These are phyloP conservation scores for Pseudocercospora macadamiae DNA, from an alignment of 2,329 filamentous ascomycete species.

Conservation along the genomic window DNA sequence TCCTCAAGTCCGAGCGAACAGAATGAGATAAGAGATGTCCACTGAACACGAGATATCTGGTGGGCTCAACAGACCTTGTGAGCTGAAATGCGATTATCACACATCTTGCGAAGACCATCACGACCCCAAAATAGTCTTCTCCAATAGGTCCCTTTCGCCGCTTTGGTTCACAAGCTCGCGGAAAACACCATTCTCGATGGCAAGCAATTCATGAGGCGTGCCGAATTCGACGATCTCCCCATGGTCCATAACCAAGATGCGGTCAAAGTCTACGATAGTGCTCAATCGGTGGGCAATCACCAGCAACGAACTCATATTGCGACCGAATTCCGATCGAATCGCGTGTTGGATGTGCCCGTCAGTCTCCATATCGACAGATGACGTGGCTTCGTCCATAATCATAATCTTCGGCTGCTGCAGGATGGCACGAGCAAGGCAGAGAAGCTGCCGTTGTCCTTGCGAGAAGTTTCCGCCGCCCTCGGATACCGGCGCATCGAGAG, in stretches of 20 bases:
- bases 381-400: slow-evolving; percentile 73
- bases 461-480: slow-evolving; percentile 93
- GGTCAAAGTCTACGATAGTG: slow-evolving; percentile 32
- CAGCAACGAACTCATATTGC: slow-evolving; percentile 27
- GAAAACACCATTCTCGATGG: slow-evolving; percentile 1
- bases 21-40: too few species aligned
- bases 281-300: slow-evolving; percentile 36
- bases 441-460: slow-evolving; percentile 85
- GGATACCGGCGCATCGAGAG: slow-evolving; percentile 75
- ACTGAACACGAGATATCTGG: too few species aligned
- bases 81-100: too few species aligned
- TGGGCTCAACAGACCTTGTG: too few species aligned
- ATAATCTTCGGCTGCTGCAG: slow-evolving; percentile 82
- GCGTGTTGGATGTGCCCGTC: slow-evolving; percentile 80
- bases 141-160: neutral
- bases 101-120: too few species aligned
- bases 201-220: slow-evolving; percentile 17
- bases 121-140: neutral
- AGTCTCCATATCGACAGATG: slow-evolving; percentile 78
- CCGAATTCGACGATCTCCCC: slow-evolving; percentile 33
- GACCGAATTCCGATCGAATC: slow-evolving; percentile 17
- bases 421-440: slow-evolving; percentile 87
- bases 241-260: slow-evolving; percentile 32
- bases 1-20: too few species aligned
- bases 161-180: slow-evolving; percentile 2